Base-by-base conservation (phyloP, 2,329 filamentous ascomycete species). In the Aspergillus neotritici region DNA sequence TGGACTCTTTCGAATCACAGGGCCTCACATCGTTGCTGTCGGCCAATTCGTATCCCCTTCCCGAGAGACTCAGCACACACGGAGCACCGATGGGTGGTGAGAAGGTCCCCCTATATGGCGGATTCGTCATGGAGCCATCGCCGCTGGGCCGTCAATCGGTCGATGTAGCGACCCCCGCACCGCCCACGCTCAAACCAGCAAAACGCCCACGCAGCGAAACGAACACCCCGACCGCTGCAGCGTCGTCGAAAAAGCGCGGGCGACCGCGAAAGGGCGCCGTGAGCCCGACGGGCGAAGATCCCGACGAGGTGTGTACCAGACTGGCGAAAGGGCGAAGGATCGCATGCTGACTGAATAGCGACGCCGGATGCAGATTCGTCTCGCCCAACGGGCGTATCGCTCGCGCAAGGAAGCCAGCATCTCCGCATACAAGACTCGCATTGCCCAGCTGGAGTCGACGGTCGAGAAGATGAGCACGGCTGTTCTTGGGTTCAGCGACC, bases 311-410 rank as follows among this genome's bases (percentile, higher is more conserved):
- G 46, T 15, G 44, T 43, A 8, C 7, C 5, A 5, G 21, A 25
- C 21, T 5, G 7, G 21, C 21, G 21, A 25, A 8, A 25, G 21
- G 2, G 6, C 9, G 2, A 9, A 25, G 6, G 21, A 25, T 6
- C 21, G 21, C 36, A 11, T 29, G 13, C 21, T 38, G 13, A 36
- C 32, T 3, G 17, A 15, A 28, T 13, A 58, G 56, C 54, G 54
- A 31, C 44, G 56, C 7, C 54, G 56, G 21, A 51, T 50, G 47
- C 56, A 58, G 43, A 56, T 55, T 29, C 54, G 56, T 29, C 44
- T 56, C 31, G 56, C 54, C 12, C 56, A 58, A 46, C 52, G 54
- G 5, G 56, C 56, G 3, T 58, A 57, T 44, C 54, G 56, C 13
- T 57, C 53, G 12, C 53, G 56, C 17, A 57, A 57, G 33, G 53